phyloP scores from a whole-genome alignment of 495 filamentous ascomycete species.

The Hyphodiscus hymeniophilus region DNA sequence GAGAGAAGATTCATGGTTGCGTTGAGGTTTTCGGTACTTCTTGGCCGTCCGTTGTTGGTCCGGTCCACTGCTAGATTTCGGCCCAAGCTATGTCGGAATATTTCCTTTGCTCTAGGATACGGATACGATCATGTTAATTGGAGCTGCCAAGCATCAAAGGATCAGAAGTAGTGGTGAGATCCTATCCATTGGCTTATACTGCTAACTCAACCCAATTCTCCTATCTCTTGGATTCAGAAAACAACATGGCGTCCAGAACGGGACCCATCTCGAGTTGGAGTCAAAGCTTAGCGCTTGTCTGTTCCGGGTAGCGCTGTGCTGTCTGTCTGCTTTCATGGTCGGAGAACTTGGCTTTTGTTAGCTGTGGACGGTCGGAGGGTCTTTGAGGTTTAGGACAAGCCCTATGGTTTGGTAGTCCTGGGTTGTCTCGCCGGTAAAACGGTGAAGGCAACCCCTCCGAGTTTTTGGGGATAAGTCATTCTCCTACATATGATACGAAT shows the following conservation, averaged over 20 bases:
- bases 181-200: slow-evolving; percentile 7
- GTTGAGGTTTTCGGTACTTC: slow-evolving; percentile 16
- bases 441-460: slow-evolving; percentile 45
- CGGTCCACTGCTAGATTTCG: slow-evolving; percentile 27
- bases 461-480: slow-evolving; percentile 57
- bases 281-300: slow-evolving; percentile 95
- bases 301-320: slow-evolving; percentile 24
- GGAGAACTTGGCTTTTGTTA: slow-evolving; percentile 2
- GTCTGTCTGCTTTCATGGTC: slow-evolving; percentile 13
- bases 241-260: slow-evolving; percentile 25
- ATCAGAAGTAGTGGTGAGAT: slow-evolving; percentile 29
- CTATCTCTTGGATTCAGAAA: not conserved
- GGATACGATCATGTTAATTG: not conserved
- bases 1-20: slow-evolving; percentile 33
- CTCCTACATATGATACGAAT: slow-evolving; percentile 20
- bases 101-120: slow-evolving; percentile 4
- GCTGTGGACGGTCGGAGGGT: slow-evolving; percentile 13
- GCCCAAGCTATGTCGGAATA: slow-evolving; percentile 30
- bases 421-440: slow-evolving; percentile 32
- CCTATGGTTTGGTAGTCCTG: slow-evolving; percentile 31
- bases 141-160: slow-evolving; percentile 15
- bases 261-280: slow-evolving; percentile 94
- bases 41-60: slow-evolving; percentile 26
- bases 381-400: slow-evolving; percentile 29
- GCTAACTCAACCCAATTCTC: slow-evolving; percentile 7